Evolutionary conservation across 192 early-diverging fungal species (phyloP).

Genomic region (Rhizoclosmatium sp.): DNA sequence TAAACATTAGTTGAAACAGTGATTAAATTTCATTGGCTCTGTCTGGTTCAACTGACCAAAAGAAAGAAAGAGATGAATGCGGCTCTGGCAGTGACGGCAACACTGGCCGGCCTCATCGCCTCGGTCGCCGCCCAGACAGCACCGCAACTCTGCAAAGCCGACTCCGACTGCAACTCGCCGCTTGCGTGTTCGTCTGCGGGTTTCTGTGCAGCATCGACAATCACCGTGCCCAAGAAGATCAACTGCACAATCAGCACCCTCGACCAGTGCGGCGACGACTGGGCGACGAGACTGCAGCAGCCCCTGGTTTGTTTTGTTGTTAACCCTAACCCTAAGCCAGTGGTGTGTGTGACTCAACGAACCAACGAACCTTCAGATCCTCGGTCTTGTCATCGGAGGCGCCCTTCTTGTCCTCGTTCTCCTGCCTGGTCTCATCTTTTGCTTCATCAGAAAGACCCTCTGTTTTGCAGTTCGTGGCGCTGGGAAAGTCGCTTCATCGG

Average conservation of each 20-base stretch:
- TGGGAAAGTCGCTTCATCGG: background rate
- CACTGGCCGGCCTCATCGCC: background rate
- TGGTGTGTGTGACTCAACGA: background rate
- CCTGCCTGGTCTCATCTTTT: constrained; percentile 18
- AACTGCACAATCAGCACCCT: constrained; percentile 27
- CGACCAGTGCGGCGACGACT: constrained; percentile 24
- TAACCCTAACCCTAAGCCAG: background rate
- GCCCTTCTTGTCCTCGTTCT: constrained; percentile 16
- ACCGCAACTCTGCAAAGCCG: background rate
- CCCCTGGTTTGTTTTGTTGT: constrained; percentile 20
- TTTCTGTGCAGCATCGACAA: background rate
- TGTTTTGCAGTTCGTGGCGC: background rate
- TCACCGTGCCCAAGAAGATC: background rate
- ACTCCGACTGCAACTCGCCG: background rate
- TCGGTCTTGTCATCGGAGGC: constrained; percentile 24
- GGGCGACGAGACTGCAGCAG: constrained; percentile 31
- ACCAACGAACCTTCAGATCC: background rate
- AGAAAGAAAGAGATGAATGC: background rate
- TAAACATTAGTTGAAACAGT: too few relatives aligned
- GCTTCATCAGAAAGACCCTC: background rate
- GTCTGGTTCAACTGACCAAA: background rate
- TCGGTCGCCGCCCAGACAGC: background rate
- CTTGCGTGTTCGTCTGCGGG: background rate
- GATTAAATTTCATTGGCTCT: too few relatives aligned
- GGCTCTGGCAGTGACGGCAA: background rate